Conservation (phyloP, 306 rosid species). For the Spatholobus suberectus region DNA sequence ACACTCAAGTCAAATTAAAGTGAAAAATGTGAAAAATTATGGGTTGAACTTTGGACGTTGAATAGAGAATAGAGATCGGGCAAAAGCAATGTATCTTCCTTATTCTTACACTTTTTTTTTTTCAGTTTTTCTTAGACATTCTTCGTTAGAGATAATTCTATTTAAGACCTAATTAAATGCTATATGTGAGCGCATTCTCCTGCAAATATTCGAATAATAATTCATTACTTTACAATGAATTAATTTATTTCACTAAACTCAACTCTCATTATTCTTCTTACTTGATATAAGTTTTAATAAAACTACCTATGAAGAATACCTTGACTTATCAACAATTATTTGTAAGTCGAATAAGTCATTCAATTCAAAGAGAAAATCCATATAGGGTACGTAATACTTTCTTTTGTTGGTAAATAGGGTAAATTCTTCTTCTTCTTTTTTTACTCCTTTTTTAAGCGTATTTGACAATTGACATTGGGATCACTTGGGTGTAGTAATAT, state of each 20-base stretch:
- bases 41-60: not conserved
- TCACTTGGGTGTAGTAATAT: not conserved
- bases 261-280: not conserved
- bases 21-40: not conserved
- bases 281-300: not conserved
- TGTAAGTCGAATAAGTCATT: not conserved
- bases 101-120: not conserved
- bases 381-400: not conserved
- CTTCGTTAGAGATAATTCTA: no score
- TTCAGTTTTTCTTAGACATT: not conserved
- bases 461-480: not conserved
- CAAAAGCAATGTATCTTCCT: not conserved
- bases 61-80: not conserved
- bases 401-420: not conserved
- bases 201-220: no score
- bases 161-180: no score
- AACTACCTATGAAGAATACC: not conserved
- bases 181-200: no score
- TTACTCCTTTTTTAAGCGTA: not conserved
- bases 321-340: constrained; percentile 32
- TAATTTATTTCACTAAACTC: no score
- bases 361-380: not conserved
- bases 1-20: not conserved
- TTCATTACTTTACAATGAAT: no score
- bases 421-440: not conserved